Evolutionary conservation across 345 rosid species (phyloP), one percentile per base, ranked within the genome.

Genomic region (Syzygium jambos): DNA sequence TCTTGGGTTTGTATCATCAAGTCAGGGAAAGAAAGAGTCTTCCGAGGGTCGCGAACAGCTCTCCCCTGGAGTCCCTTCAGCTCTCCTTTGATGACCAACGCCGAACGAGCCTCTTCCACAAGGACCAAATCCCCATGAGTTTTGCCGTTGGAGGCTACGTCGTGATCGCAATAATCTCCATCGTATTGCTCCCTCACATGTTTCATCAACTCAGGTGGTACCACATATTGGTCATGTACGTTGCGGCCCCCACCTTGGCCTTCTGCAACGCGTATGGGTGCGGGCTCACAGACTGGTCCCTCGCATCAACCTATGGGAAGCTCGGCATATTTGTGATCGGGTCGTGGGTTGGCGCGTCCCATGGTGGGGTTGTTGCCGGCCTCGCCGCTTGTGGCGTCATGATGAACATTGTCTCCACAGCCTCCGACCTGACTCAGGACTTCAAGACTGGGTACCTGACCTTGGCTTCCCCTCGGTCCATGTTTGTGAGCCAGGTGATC

Each of bases 321-420:
- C 92, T 96, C 3, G 96, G 96, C 17, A 95, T 96, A 87, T 94
- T 95, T 88, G 91, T 91, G 49, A 89, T 95, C 0, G 97, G 98
- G 3, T 92, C 97, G 27, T 94, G 95, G 98, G 97, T 94, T 9
- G 99, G 98, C 3, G 85, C 90, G 1, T 87, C 90, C 22, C 92
- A 94, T 3, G 98, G 96, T 5, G 97, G 98, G 52, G 94, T 96
- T 87, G 90, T 96, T 0, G 98, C 98, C 8, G 98, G 98, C 38
- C 89, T 95, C 57, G 96, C 97, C 51, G 95, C 98, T 0, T 96
- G 99, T 86, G 99, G 98, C 34, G 98, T 96, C 57, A 95, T 96
- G 97, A 96, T 95, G 98, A 95, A 94, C 90, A 96, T 95, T n/a
- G 98, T 96, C 29, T 93, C 98, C 1, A 96, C 98, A 17, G 96